Conservation (phyloP, 805 yeast species). For the Kregervanrija pseudodelftensis region DNA sequence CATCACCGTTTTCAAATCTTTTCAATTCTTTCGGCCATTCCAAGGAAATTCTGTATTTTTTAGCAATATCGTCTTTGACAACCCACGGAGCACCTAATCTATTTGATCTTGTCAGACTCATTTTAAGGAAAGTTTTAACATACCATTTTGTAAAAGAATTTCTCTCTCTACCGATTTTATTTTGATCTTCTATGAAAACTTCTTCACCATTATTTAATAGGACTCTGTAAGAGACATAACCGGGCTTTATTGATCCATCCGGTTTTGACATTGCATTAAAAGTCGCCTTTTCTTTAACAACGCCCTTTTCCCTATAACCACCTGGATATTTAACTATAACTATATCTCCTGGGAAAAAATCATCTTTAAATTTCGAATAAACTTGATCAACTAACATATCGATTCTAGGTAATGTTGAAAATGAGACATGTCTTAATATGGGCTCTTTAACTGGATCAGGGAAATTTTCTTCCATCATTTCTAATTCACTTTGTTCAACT, state of each 20-base stretch:
- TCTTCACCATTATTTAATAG: constrained; percentile 46
- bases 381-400: constrained; percentile 87
- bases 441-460: constrained; percentile 93
- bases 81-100: constrained; percentile 96
- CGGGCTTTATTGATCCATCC: constrained; percentile 29
- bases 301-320: constrained; percentile 40
- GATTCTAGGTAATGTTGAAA: constrained; percentile 70
- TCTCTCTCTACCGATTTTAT: constrained; percentile 72
- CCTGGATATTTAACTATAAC: constrained; percentile 51
- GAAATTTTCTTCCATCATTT: constrained; percentile 67
- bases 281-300: constrained; percentile 80
- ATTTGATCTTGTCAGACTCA: constrained; percentile 67
- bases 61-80: constrained; percentile 71
- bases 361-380: constrained; percentile 66
- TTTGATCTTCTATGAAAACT: constrained; percentile 59
- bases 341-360: constrained; percentile 87
- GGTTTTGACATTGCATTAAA: constrained; percentile 45
- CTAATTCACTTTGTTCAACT: constrained; percentile 59
- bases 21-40: constrained; percentile 51
- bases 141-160: constrained; percentile 84
- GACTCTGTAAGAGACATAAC: constrained; percentile 65
- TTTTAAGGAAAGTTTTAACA: constrained; percentile 80
- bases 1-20: constrained; percentile 18
- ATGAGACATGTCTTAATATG: constrained; percentile 77
- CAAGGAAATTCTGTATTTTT: constrained; percentile 55